Percentiles rank a stretch among this genome's conserved stretches.
phyloP scores from a whole-genome alignment of 2,329 filamentous ascomycete genomes.

The Penicillium carneum region DNA sequence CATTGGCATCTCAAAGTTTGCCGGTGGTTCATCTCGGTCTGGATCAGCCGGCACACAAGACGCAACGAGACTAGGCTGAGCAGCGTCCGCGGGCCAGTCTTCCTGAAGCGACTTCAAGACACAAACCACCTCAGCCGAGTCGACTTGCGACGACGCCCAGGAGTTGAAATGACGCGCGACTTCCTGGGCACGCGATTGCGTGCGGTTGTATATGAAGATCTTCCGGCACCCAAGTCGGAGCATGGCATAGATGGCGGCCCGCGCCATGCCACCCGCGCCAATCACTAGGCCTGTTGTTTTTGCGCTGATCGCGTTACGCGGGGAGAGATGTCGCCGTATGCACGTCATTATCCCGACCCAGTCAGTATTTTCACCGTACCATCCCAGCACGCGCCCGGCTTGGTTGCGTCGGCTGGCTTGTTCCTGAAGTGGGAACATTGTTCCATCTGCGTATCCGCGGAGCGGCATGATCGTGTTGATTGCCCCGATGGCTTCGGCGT shows the following conservation, averaged over 20 bases:
- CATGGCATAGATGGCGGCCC: slow-evolving; percentile 79
- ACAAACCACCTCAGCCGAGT: slow-evolving; percentile 47
- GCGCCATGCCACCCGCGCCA: slow-evolving; percentile 75
- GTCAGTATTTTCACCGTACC: slow-evolving; percentile 57
- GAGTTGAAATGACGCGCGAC: slow-evolving; percentile 74
- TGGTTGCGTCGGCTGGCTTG: slow-evolving; percentile 54
- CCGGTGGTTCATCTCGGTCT: slow-evolving; percentile 68
- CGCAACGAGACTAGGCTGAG: slow-evolving; percentile 74
- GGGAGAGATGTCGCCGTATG: slow-evolving; percentile 52
- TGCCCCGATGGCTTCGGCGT: slow-evolving; percentile 56
- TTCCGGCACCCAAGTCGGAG: slow-evolving; percentile 77
- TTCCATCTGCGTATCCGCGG: slow-evolving; percentile 47
- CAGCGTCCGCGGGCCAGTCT: slow-evolving; percentile 69
- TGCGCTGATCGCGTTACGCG: slow-evolving; percentile 61
- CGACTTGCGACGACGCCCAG: slow-evolving; percentile 52
- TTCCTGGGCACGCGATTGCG: slow-evolving; percentile 68
- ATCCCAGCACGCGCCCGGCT: slow-evolving; percentile 50
- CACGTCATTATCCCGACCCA: slow-evolving; percentile 55
- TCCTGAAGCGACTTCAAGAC: slow-evolving; percentile 67
- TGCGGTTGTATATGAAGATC: slow-evolving; percentile 78
- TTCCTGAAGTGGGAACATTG: slow-evolving; percentile 47
- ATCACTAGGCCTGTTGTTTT: slow-evolving; percentile 62
- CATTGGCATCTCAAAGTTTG: slow-evolving; percentile 72
- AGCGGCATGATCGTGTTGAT: slow-evolving; percentile 56
- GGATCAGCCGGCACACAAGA: slow-evolving; percentile 77